These are phyloP conservation scores for Cordyceps fumosorosea DNA, from an alignment of 2,329 filamentous ascomycete species.

Conservation along the genomic window DNA sequence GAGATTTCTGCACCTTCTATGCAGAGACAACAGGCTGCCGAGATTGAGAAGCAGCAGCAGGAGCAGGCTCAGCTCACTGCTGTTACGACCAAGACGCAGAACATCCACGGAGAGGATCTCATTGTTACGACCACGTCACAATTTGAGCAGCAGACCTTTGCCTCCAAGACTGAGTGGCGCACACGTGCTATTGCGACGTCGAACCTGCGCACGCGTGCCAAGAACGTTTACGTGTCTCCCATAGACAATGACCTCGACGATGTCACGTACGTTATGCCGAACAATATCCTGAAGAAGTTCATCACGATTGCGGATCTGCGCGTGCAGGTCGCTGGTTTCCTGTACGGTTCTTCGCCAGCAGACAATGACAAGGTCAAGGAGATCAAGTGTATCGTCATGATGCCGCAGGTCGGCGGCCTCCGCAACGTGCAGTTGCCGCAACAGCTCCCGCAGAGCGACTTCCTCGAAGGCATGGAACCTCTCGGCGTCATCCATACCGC, in stretches of 20 bases:
- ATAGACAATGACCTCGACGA: slow-evolving; percentile 88
- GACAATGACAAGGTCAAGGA: slow-evolving; percentile 98
- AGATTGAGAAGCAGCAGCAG: slow-evolving; percentile 98
- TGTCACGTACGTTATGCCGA: slow-evolving; percentile 96
- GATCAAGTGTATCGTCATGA: slow-evolving; percentile 92
- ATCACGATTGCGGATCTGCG: slow-evolving; percentile 95
- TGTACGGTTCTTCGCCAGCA: slow-evolving; percentile 86
- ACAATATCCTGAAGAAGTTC: slow-evolving; percentile 97
- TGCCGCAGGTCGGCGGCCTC: slow-evolving; percentile 90
- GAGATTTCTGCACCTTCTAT: slow-evolving; percentile 97
- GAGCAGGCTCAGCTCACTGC: slow-evolving; percentile 95
- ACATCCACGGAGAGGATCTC: slow-evolving; percentile 93
- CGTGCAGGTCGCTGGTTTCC: slow-evolving; percentile 91
- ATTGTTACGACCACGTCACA: slow-evolving; percentile 97
- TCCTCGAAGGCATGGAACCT: slow-evolving; percentile 78
- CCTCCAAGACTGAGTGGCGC: slow-evolving; percentile 98
- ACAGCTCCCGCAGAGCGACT: slow-evolving; percentile 85
- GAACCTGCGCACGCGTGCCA: slow-evolving; percentile 85
- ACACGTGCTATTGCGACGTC: slow-evolving; percentile 94
- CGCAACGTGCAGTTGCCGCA: slow-evolving; percentile 88
- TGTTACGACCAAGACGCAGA: slow-evolving; percentile 96
- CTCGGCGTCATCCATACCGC: slow-evolving; percentile 93
- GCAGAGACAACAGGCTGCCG: slow-evolving; percentile 95
- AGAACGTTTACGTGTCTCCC: slow-evolving; percentile 98
- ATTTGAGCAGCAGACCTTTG: slow-evolving; percentile 95